Conservation (phyloP, 2,329 filamentous ascomycete genomes). For the Aspergillus tubingensis region DNA sequence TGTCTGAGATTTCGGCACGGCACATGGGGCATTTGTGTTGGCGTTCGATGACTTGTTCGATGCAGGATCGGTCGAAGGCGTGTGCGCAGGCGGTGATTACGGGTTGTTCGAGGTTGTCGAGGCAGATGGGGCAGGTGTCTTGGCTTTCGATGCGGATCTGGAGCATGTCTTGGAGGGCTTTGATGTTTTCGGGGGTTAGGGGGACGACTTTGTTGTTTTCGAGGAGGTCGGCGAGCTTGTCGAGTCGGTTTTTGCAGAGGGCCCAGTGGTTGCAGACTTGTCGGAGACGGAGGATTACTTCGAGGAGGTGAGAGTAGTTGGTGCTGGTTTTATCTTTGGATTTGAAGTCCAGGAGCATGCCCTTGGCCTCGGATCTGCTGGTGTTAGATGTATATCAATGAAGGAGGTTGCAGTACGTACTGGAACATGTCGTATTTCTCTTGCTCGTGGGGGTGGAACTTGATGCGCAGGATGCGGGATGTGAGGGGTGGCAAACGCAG, state of each 20-base stretch:
- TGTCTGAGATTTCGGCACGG: constrained; percentile 65
- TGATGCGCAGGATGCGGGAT: constrained; percentile 74
- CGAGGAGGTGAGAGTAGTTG: constrained; percentile 73
- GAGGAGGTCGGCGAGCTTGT: constrained; percentile 68
- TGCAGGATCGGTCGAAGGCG: constrained; percentile 73
- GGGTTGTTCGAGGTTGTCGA: constrained; percentile 69
- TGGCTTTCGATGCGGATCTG: constrained; percentile 76
- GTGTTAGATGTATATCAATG: background rate
- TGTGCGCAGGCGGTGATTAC: constrained; percentile 87
- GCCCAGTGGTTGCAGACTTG: constrained; percentile 91
- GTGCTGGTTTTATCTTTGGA: constrained; percentile 49
- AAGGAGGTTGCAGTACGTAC: constrained; percentile 45
- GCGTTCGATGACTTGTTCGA: constrained; percentile 70
- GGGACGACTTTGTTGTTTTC: constrained; percentile 68
- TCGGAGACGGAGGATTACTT: constrained; percentile 77
- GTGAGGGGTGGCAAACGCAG: constrained; percentile 74
- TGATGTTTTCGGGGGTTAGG: constrained; percentile 70
- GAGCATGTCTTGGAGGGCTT: constrained; percentile 72
- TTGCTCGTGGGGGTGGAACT: constrained; percentile 71
- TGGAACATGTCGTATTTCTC: constrained; percentile 75
- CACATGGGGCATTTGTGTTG: constrained; percentile 87
- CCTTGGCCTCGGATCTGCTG: constrained; percentile 68
- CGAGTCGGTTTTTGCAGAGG: constrained; percentile 73
- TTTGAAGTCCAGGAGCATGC: constrained; percentile 65
- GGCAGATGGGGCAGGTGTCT: constrained; percentile 81